Evolutionary conservation across 2,329 filamentous ascomycete genomes (phyloP), one percentile per base, ranked within the genome.

Genomic region (Paecilomyces sp.): DNA sequence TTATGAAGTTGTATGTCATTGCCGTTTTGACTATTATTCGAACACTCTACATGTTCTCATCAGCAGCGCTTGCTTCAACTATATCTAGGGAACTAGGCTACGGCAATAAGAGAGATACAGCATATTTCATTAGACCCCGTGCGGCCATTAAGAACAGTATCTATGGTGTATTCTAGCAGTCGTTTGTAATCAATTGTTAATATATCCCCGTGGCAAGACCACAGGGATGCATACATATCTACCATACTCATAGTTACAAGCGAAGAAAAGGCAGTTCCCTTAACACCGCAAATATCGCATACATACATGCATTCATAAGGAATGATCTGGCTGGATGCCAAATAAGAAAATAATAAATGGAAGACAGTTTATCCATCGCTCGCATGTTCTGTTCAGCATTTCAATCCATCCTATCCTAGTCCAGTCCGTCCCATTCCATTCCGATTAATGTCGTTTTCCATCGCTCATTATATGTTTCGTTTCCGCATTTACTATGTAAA

Each of bases 351-450:
- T 53, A 11, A 13, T 13, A 53, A 15, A 3, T 53, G 4, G 18
- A 25, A 9, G 25, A 47, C 18, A 47, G 18, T 15, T 53, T 53
- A 22, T 13, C 51, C 4, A 13, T 28, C 51, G 22, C 3, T 47
- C 36, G 36, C 36, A 47, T 47, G 18, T 22, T 47, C 36, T 33
- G 31, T 33, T 33, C 31, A 33, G 36, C 15, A 53, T 53, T 24
- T 18, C 24, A 53, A 30, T 53, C 15, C 9, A 53, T 53, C 13
- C 28, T 12, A 28, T 53, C 28, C 51, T 13, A n/a, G 22, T 53
- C 47, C 47, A 9, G 61, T 25, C 15, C 41, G 52, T 54, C 55
- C 51, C 52, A 31, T 58, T 55, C 31, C 15, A 30, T 53, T 53
- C 51, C 41, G 13, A 18, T 15, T 15, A 12, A 24, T 13, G 28